Evolutionary conservation across 495 filamentous ascomycete species (phyloP).

Genomic region (Neurospora tetraspora): DNA sequence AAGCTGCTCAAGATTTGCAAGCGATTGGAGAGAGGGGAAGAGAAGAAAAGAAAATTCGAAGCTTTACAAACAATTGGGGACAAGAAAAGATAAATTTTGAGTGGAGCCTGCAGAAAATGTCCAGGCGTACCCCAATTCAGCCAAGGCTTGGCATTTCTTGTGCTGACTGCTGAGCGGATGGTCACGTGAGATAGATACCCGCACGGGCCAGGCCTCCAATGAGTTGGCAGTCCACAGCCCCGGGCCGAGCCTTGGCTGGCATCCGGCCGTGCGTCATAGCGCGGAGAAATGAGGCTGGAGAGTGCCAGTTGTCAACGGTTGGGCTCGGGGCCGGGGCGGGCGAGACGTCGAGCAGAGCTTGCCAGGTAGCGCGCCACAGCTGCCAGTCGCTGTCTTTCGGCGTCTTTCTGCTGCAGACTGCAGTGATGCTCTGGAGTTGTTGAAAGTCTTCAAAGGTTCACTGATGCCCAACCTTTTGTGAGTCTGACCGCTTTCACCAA

Average conservation of each 20-base stretch:
- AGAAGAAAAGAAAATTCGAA: conserved; percentile 8
- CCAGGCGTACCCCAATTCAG: neutral
- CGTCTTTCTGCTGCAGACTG: neutral
- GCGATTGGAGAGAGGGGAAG: neutral
- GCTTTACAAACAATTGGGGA: neutral
- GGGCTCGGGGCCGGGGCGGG: conserved; percentile 5
- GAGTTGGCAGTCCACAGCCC: neutral
- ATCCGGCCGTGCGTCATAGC: conserved; percentile 15
- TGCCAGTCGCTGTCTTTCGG: neutral
- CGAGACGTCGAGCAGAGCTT: neutral
- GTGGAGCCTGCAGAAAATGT: conserved; percentile 3
- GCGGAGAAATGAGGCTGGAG: conserved; percentile 21
- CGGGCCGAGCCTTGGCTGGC: neutral
- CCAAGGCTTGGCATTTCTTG: neutral
- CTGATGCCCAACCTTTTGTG: conserved; percentile 28
- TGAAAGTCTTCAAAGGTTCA: conserved; percentile 1
- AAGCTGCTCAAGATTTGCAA: neutral
- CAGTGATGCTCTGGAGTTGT: neutral
- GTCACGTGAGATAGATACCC: neutral
- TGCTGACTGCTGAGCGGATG: neutral
- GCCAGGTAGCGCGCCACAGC: neutral
- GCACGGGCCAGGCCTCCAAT: neutral
- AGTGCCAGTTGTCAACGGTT: conserved; percentile 21
- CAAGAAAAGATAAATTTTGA: neutral
- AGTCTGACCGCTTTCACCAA: conserved; percentile 28